Evolutionary conservation across 2,329 filamentous ascomycete genomes (phyloP), one percentile per base, ranked within the genome.

Genomic region (Botrytis elliptica): DNA sequence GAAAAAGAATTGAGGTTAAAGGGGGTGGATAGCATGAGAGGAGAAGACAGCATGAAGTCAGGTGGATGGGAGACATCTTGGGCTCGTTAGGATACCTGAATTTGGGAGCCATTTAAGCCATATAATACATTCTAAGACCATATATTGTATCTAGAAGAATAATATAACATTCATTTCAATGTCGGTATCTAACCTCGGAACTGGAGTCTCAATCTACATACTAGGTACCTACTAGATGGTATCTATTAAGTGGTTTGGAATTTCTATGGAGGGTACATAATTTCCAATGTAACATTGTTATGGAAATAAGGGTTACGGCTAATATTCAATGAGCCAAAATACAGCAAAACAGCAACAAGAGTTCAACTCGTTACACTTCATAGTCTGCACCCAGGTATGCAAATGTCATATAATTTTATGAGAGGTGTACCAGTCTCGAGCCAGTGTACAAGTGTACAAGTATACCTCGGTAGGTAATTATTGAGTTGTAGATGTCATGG

Each of bases 1-100:
- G 64, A 75, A 74, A 62, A 72, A 71, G 60, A 71, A 72, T 33
- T 74, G 40, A 69, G 40, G 20, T 22, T 1, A 40, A n/a, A n/a
- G 29, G 46, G 44, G 29, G 42, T 40, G 40, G 3, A 3, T 46
- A 2, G 22, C 12, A 55, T 36, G 22, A 10, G 22, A 2, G 20
- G n/a, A 29, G 18, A 25, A 36, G 42, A 20, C 16, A 25, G 29
- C 18, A 3, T 36, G 36, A 55, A 22, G n/a, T 65, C 33, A 25
- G 8, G 4, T 6, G n/a, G 22, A 22, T 36, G 18, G n/a, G 59
- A 66, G 57, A 25, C 8, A 25, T 40, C 20, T 14, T 8, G 9
- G 20, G 20, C 2, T 46, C 20, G 44, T 46, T 46, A 52, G 8
- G 44, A n/a, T 40, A 42, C 10, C 5, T 3, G 18, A 8, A 29